These are phyloP conservation scores for Isabelozyma rhagii DNA, from an alignment of 805 yeast genomes.

Conservation along the genomic window DNA sequence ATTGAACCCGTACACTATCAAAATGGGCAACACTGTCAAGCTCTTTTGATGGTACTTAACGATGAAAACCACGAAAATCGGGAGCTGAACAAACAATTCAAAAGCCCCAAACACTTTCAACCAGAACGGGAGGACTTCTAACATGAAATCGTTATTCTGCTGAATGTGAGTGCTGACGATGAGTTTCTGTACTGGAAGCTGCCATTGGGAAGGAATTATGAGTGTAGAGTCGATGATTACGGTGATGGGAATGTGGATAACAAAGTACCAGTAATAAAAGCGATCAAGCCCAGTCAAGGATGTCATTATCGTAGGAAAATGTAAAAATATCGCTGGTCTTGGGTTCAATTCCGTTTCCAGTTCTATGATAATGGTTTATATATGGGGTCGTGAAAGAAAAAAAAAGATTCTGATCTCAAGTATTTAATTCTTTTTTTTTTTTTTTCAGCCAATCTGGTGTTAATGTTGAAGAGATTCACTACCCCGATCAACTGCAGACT, in stretches of 20 bases:
- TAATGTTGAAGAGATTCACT: background rate
- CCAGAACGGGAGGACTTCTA: constrained; percentile 66
- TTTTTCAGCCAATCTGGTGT: background rate
- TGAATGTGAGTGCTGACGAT: constrained; percentile 59
- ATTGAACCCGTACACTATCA: constrained; percentile 72
- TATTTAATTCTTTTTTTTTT: background rate
- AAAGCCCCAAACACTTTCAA: constrained; percentile 64
- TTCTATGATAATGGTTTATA: too few relatives aligned
- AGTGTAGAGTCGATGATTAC: constrained; percentile 71
- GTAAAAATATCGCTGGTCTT: too few relatives aligned
- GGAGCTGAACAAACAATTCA: constrained; percentile 76
- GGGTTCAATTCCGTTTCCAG: too few relatives aligned
- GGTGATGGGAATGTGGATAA: constrained; percentile 75
- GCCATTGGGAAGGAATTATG: constrained; percentile 55
- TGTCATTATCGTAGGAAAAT: background rate
- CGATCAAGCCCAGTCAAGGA: constrained; percentile 22
- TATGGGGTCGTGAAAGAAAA: too few relatives aligned
- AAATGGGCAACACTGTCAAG: constrained; percentile 23
- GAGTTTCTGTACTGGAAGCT: constrained; percentile 44
- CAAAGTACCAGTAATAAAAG: constrained; percentile 49
- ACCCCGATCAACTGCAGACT: too few relatives aligned
- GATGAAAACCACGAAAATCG: constrained; percentile 60
- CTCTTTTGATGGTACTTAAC: constrained; percentile 10
- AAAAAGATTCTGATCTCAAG: background rate
- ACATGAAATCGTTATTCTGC: constrained; percentile 69